Percentiles rank a stretch among this genome's conserved stretches.
phyloP scores from a whole-genome alignment of 2,329 filamentous ascomycete genomes.

The Aspergillus bombycis region DNA sequence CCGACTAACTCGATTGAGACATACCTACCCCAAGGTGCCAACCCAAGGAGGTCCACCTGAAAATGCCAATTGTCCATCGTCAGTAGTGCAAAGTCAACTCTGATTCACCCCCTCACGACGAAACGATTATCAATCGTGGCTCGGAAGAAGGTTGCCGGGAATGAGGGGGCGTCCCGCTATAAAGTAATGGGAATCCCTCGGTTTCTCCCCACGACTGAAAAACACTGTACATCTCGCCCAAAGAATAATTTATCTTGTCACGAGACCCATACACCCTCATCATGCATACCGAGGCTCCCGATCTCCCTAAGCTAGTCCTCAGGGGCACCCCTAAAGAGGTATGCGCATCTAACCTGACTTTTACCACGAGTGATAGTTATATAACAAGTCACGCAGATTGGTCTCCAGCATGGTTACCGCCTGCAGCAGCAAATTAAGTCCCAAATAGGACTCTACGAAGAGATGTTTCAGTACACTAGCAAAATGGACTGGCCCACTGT shows the following conservation, averaged over 20 bases:
- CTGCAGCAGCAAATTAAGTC: slow-evolving; percentile 45
- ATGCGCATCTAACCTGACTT: not conserved
- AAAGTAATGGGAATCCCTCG: not conserved
- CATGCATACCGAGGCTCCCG: slow-evolving; percentile 43
- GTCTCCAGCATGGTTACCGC: slow-evolving; percentile 49
- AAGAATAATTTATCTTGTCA: not conserved
- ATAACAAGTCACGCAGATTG: slow-evolving; percentile 45
- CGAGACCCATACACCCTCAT: slow-evolving; percentile 35
- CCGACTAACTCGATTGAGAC: not conserved
- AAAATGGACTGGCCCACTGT: slow-evolving; percentile 52
- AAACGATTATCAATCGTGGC: not conserved
- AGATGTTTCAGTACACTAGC: slow-evolving; percentile 52
- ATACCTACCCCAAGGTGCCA: not conserved
- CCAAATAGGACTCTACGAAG: slow-evolving; percentile 52
- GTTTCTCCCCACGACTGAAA: not conserved
- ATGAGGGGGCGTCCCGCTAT: not conserved
- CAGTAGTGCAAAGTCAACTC: not conserved
- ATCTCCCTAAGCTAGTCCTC: slow-evolving; percentile 28
- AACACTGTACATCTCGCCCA: not conserved
- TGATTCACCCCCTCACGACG: not conserved
- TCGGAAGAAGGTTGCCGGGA: not conserved
- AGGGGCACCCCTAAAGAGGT: slow-evolving; percentile 32
- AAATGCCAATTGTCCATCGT: not conserved
- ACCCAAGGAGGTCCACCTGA: too few species aligned
- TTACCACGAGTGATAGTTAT: not conserved